A percentile compares a stretch with the other conserved stretches of the same genome.
Conservation (phyloP, 257 asterid species). For the Scutellaria baicalensis region DNA sequence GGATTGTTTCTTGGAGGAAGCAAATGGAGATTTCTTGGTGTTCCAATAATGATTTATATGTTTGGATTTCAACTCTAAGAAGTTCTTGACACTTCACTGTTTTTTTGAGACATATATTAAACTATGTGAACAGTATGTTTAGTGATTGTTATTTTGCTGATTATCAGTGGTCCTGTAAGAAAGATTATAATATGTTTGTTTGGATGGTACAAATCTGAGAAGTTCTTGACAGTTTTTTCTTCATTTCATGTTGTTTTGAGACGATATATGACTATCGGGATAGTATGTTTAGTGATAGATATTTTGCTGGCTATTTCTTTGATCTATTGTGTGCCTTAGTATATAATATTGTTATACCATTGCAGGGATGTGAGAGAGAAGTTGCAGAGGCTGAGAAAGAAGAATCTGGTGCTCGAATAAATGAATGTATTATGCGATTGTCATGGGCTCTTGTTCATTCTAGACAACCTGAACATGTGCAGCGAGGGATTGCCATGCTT, state of each 20-base stretch:
- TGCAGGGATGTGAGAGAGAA: conserved; percentile 66
- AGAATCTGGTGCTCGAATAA: conserved; percentile 33
- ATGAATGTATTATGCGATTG: conserved; percentile 63
- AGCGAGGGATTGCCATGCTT: conserved; percentile 76
- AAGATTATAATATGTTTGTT: not conserved
- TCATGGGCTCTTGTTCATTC: conserved; percentile 91
- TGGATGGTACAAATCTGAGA: not conserved
- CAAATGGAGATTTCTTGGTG: not conserved
- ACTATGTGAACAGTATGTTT: not conserved
- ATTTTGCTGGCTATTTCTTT: not conserved
- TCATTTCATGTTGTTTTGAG: not conserved
- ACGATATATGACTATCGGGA: not conserved
- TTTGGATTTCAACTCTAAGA: not conserved
- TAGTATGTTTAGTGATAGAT: not conserved
- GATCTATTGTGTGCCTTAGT: not conserved
- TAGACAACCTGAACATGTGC: conserved; percentile 52
- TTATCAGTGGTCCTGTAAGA: not conserved
- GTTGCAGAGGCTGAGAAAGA: conserved; percentile 49
- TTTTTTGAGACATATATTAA: not conserved
- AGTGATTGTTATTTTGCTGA: not conserved
- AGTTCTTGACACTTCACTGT: not conserved
- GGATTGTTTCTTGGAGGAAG: not conserved
- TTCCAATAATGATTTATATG: not conserved
- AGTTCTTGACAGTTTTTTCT: not conserved
- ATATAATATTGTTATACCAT: not conserved